These are phyloP conservation scores for Penicillium malachiteum DNA, from an alignment of 495 filamentous ascomycete genomes.

Conservation along the genomic window DNA sequence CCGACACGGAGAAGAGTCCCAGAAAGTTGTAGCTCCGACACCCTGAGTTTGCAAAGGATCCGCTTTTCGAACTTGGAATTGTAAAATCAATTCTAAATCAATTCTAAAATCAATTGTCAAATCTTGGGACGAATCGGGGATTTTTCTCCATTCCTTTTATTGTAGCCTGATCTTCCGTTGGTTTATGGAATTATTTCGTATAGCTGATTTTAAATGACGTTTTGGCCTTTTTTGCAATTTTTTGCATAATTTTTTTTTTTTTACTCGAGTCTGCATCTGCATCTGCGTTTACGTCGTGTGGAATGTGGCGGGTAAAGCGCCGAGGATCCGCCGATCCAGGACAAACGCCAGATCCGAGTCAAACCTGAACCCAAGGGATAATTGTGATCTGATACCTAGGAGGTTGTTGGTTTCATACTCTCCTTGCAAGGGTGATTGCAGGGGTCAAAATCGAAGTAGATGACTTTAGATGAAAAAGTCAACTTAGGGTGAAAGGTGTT, in stretches of 20 bases:
- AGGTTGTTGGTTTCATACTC: background rate
- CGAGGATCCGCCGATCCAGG: constrained; percentile 1
- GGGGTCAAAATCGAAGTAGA: background rate
- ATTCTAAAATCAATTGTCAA: no score
- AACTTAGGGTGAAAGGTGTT: constrained; percentile 1
- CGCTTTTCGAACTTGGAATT: background rate
- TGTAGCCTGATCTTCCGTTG: no score
- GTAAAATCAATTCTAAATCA: no score
- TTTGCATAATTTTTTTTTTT: no score
- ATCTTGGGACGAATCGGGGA: constrained; percentile 4
- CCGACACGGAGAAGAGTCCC: constrained; percentile 14
- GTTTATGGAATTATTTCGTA: no score
- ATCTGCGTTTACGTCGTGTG: no score
- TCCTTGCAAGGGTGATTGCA: constrained; percentile 13
- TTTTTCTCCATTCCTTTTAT: background rate
- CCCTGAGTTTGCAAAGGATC: constrained; percentile 17
- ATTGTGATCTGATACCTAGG: background rate
- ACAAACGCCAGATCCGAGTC: background rate
- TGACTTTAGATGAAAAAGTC: background rate
- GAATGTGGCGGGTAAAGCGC: background rate
- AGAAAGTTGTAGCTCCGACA: constrained; percentile 26
- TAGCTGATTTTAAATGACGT: no score
- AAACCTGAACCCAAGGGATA: constrained; percentile 2
- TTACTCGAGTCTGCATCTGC: no score
- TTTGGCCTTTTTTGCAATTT: background rate